Base-by-base conservation (phyloP, 1,139 yeast species). In the Yamadazyma diospyri region DNA sequence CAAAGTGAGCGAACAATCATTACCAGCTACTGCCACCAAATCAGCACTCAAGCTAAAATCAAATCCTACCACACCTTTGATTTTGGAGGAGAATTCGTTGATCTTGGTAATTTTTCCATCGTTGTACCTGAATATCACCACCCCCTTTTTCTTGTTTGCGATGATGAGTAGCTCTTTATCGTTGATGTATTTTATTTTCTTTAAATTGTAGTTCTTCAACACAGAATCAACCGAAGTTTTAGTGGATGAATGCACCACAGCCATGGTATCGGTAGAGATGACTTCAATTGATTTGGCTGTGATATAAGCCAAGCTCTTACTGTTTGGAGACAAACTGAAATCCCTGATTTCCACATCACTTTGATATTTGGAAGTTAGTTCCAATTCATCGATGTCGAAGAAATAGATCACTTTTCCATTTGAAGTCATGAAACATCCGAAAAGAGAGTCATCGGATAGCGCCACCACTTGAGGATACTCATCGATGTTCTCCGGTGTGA, bases 1-100 rank as follows among this genome's bases (percentile, higher is more conserved):
- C 9, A 84, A 50, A 1, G 76, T 62, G 15, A 88, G 65, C 1
- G 94, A 77, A 40, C 78, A 72, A 45, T 86, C 92, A 41, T 85
- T 82, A 1, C 92, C 85, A 0, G 94, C 86, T 16, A 86, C 53
- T 0, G 85, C 94, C 16, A 81, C 64, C 30, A 82, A 60, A 29
- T 76, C 69, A 29, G 67, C 67, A 4, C 57, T 42, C 7, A 52
- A 45, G 10, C 64, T 55, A 24, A 67, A 59, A 48, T 81, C 94
- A 52, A 87, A 58, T 1, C 94, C 81, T 0, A 94, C 85, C 17
- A 84, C 68, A 29, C 83, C 81, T 41, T 72, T 77, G 43, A 78
- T 62, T 36, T 74, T 78, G 28, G 64, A 72, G 4, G 81, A 69
- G 5, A 81, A 56, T 5, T 68, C 50, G 16, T 61, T 59, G 13